Base-by-base conservation (phyloP, 192 early-diverging fungal species). In the Umbelopsis isabellina region DNA sequence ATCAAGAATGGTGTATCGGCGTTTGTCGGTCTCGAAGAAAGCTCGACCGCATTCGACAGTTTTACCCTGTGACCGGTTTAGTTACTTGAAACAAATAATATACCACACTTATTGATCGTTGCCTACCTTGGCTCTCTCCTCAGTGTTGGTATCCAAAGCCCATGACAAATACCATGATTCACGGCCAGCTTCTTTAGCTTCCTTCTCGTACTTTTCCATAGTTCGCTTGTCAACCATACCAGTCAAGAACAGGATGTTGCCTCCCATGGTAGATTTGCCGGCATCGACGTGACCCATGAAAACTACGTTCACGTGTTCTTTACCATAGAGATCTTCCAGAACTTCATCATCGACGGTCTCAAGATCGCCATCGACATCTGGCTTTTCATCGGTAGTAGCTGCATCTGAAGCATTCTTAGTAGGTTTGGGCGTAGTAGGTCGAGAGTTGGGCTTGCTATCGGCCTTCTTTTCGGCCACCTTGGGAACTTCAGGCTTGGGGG, bases 141-240 rank as follows among this genome's bases (percentile, higher is more conserved):
- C 98, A 65, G 85, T 83, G 83, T 96, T 98, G 67, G 95, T 90
- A 83, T 99, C 98, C 53, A 99, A 85, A 33, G 95, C 98, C 97
- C 96, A 99, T 44, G 97, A 97, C 70, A 99, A 84, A 71, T 97
- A 98, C 97, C 97, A 99, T 13, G 95, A 94, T 70, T 99, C 98
- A 75, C 96, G 89, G 61, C 95, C 95, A 41, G 89, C 89, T 76
- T 98, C 98, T 84, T 96, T 96, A 75, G 98, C 98, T 75, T 99
- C 98, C 77, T 91, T 91, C 85, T 99, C 95, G 81, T 96, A 97
- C 76, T 99, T 99, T 78, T 99, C 98, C 91, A 99, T 88, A 10
- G 97, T 98, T 77, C 98, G 90, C 88, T 98, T 96, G 78, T 99
- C 98, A 23, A 99, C 95, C 98, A 98, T 98, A 25, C 93, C 97